A percentile compares a stretch with the other conserved stretches of the same genome.
Evolutionary conservation across 805 yeast species (phyloP).

Genomic region (Hanseniaspora pseudoguilliermondii): DNA sequence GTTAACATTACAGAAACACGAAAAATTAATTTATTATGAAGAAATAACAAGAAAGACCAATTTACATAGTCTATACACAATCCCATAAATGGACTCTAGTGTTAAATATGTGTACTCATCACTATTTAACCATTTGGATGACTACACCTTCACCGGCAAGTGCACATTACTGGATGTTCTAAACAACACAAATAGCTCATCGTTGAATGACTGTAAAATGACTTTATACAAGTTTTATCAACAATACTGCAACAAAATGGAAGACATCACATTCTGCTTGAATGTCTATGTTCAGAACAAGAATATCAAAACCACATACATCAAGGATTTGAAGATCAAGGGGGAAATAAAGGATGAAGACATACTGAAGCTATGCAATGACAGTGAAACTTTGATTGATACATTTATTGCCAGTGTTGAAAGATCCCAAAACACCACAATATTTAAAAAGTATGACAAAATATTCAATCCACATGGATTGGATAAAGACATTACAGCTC

Average conservation of each 20-base stretch:
- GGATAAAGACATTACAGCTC: not conserved
- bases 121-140: not conserved
- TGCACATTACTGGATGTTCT: constrained; percentile 4
- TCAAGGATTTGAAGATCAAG: not conserved
- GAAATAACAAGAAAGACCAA: no score
- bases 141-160: not conserved
- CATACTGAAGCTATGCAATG: not conserved
- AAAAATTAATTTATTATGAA: no score
- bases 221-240: not conserved
- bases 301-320: not conserved
- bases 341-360: not conserved
- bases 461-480: not conserved
- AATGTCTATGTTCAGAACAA: not conserved
- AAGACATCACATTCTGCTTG: not conserved
- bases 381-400: not conserved
- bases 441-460: not conserved
- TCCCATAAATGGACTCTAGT: not conserved
- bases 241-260: not conserved
- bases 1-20: no score
- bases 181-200: not conserved
- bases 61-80: no score
- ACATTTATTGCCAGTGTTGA: not conserved
- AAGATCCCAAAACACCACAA: not conserved
- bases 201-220: not conserved
- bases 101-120: constrained; percentile 1